Conservation (phyloP, 1,284 basidiomycete genomes). For the Trichosporon ovoides region DNA sequence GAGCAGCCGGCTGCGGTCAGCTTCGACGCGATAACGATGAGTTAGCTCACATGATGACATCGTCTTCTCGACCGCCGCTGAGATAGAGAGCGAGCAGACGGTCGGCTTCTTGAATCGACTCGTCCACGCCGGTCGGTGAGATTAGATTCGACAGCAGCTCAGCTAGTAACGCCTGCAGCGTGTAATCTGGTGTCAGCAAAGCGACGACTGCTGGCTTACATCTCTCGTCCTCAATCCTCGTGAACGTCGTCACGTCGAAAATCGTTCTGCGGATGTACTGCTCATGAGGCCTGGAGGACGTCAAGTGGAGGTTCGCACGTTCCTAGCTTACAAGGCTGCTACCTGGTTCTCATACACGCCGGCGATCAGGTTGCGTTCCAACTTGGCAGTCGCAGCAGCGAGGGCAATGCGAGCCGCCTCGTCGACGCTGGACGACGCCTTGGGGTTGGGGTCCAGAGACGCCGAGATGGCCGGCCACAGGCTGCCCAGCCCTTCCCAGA, state of each 20-base stretch:
- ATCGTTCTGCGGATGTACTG: slow-evolving; percentile 27
- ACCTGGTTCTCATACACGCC: slow-evolving; percentile 30
- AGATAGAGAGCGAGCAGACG: slow-evolving; percentile 28
- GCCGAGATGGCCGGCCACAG: slow-evolving; percentile 13
- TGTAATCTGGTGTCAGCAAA: slow-evolving; percentile 27
- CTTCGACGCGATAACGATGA: not conserved
- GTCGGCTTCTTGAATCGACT: slow-evolving; percentile 21
- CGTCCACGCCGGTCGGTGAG: slow-evolving; percentile 25
- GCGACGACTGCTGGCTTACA: slow-evolving; percentile 21
- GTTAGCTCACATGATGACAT: slow-evolving; percentile 65
- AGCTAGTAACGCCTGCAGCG: slow-evolving; percentile 32
- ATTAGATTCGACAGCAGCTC: slow-evolving; percentile 45
- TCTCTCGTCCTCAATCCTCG: slow-evolving; percentile 34
- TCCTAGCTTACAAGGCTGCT: slow-evolving; percentile 25
- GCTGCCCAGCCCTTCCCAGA: slow-evolving; percentile 4
- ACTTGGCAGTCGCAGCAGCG: slow-evolving; percentile 30
- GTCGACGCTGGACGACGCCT: not conserved
- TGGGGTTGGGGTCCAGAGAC: slow-evolving; percentile 7
- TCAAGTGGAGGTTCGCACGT: not conserved
- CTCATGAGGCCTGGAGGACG: slow-evolving; percentile 23
- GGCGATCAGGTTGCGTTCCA: slow-evolving; percentile 42
- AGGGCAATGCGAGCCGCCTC: slow-evolving; percentile 27
- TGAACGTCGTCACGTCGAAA: slow-evolving; percentile 41
- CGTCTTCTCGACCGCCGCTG: slow-evolving; percentile 37
- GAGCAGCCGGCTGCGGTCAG: slow-evolving; percentile 60